Base-by-base conservation (phyloP, 768 basidiomycete species). In the Coprinopsis sp. region DNA sequence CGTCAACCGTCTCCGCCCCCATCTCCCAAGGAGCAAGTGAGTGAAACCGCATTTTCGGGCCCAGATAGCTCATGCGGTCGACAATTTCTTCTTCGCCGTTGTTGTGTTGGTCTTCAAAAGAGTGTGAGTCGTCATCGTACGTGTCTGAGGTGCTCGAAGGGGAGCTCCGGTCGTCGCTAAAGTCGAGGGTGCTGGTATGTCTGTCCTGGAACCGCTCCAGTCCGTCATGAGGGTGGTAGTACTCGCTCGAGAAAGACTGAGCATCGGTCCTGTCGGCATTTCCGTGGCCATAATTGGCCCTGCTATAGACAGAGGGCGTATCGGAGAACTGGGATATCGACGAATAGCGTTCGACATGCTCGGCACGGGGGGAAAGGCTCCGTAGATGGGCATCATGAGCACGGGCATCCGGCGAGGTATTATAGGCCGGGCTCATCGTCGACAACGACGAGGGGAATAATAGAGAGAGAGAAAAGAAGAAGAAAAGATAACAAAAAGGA, bases 31-130 rank as follows among this genome's bases (percentile, higher is more conserved):
- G 88, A 14, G 88, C 84, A 21, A 76, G 82, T 51, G 84, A 86
- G 63, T 88, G 85, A 58, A 88, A 80, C 41, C 82, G 80, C 76
- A 90, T 86, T 64, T 80, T 88, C 24, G 88, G 88, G n/a, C 89
- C 89, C 27, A 84, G 78, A 38, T 82, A 66, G 56, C 84, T 88
- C 64, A 89, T 77, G 44, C 82, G 73, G 49, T 72, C 62, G 2
- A 72, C 64, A 29, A 68, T 55, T 7, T 71, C 71, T 29, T 76
- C 68, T 41, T 75, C 71, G 36, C 69, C 69, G 33, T 68, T 69
- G 37, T 67, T 61, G 22, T 69, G 65, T 33, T 72, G 64, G 19
- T 70, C 67, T 37, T 73, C 66, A 37, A 62, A 66, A 34, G 61
- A 38, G 33, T 19, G 44, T 33, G 47, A 30, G 37, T 49, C 39